Conservation (phyloP, 106 monocot genomes). For the Platanthera zijinensis region DNA sequence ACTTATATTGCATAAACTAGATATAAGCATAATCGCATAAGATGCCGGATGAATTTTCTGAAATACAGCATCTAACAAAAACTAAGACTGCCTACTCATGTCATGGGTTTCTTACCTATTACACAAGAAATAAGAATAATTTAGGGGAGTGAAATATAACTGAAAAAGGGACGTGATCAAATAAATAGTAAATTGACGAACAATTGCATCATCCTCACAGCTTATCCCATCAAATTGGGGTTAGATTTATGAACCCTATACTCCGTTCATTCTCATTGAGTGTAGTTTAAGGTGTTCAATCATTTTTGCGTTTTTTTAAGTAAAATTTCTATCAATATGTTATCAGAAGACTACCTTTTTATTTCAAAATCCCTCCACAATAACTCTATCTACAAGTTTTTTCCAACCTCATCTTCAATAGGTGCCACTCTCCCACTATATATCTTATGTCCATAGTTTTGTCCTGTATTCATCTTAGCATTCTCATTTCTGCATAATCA, state of each 20-base stretch:
- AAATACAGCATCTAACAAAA: background rate
- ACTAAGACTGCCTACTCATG: background rate
- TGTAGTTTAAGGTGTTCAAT: background rate
- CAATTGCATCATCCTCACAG: background rate
- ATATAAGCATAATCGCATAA: background rate
- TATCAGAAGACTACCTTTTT: background rate
- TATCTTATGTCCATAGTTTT: background rate
- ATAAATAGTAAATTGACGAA: background rate
- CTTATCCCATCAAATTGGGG: background rate
- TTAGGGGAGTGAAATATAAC: background rate
- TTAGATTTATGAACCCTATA: background rate
- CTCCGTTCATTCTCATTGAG: background rate
- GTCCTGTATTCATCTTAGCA: background rate
- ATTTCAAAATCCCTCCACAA: background rate
- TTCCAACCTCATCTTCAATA: background rate
- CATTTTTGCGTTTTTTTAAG: background rate
- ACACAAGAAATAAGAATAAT: background rate
- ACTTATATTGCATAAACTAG: conserved; percentile 1
- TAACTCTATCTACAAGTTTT: background rate
- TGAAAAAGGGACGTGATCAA: background rate
- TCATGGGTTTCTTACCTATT: background rate
- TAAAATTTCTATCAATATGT: background rate
- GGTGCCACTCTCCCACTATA: background rate
- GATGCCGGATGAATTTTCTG: background rate
- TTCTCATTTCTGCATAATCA: background rate